Evolutionary conservation across 805 yeast species (phyloP).

Genomic region (Sungouiozyma ichnusensis): DNA sequence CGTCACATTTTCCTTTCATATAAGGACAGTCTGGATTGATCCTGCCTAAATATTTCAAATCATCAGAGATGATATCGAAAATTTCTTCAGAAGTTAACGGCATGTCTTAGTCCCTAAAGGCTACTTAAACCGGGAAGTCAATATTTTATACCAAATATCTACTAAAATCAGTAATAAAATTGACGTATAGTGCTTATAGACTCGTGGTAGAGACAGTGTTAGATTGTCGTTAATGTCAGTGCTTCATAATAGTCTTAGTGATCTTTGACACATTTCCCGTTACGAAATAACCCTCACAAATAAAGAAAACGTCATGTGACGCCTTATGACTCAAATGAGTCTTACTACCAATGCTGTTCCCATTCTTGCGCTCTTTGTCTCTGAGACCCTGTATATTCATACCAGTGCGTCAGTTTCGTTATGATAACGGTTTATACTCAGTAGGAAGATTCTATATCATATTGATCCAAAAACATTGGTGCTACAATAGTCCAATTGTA

Average conservation of each 20-base stretch:
- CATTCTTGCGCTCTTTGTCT: too few species aligned
- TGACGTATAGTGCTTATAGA: too few species aligned
- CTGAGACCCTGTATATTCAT: too few species aligned
- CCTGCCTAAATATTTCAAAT: constrained; percentile 10
- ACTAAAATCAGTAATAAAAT: too few species aligned
- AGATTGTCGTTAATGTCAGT: constrained; percentile 10
- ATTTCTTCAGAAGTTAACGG: neutral
- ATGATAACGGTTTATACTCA: constrained; percentile 2
- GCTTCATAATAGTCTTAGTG: neutral
- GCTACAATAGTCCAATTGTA: constrained; percentile 90
- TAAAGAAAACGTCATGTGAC: too few species aligned
- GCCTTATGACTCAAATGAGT: too few species aligned
- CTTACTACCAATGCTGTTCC: too few species aligned
- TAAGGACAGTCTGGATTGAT: constrained; percentile 5
- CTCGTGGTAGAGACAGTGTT: neutral
- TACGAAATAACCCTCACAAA: neutral
- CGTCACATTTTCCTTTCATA: constrained; percentile 2
- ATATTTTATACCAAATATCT: too few species aligned
- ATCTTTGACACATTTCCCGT: neutral
- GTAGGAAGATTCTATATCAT: constrained; percentile 32
- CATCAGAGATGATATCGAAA: constrained; percentile 13
- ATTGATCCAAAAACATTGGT: constrained; percentile 86
- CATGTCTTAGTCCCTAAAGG: neutral
- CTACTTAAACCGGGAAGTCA: too few species aligned
- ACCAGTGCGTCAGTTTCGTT: too few species aligned